Percentiles rank a stretch among this genome's conserved stretches.
Evolutionary conservation across 2,329 filamentous ascomycete genomes (phyloP).

Genomic region (Aureobasidium sp.): DNA sequence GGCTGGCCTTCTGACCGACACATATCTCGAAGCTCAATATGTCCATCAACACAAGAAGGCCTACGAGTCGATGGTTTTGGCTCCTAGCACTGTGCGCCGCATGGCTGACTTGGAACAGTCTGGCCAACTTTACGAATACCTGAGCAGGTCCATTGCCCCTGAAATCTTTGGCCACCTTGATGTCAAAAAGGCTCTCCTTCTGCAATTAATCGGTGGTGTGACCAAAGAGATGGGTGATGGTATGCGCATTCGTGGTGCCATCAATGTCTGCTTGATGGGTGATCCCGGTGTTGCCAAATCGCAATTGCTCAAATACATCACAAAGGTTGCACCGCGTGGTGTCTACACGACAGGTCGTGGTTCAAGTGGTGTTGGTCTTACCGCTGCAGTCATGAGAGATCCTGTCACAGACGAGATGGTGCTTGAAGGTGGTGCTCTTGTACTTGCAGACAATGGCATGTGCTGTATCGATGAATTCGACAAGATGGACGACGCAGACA

Average conservation of each 20-base stretch:
- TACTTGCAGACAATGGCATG: slow-evolving; percentile 65
- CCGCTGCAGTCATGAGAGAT: slow-evolving; percentile 68
- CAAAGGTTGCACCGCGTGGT: slow-evolving; percentile 91
- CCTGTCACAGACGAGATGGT: slow-evolving; percentile 66
- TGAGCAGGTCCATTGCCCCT: slow-evolving; percentile 91
- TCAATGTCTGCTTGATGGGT: slow-evolving; percentile 98
- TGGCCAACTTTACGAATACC: slow-evolving; percentile 89
- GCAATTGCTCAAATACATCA: slow-evolving; percentile 83
- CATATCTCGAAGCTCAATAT: slow-evolving; percentile 90
- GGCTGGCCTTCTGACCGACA: slow-evolving; percentile 92
- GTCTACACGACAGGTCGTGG: slow-evolving; percentile 71
- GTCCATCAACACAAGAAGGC: slow-evolving; percentile 96
- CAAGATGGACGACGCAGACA: slow-evolving; percentile 69
- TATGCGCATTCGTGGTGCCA: slow-evolving; percentile 97
- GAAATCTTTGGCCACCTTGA: slow-evolving; percentile 96
- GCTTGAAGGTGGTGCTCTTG: slow-evolving; percentile 65
- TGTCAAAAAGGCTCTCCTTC: slow-evolving; percentile 94
- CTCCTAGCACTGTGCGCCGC: slow-evolving; percentile 67
- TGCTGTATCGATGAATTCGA: slow-evolving; percentile 76
- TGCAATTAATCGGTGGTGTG: slow-evolving; percentile 91
- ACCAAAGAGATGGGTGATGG: slow-evolving; percentile 96
- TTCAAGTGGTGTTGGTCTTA: slow-evolving; percentile 67
- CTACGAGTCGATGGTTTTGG: slow-evolving; percentile 84
- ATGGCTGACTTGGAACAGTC: slow-evolving; percentile 80
- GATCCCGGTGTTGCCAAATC: slow-evolving; percentile 99